Evolutionary conservation across 2,329 filamentous ascomycete genomes (phyloP).

Genomic region (Trichoderma brevicompactum): DNA sequence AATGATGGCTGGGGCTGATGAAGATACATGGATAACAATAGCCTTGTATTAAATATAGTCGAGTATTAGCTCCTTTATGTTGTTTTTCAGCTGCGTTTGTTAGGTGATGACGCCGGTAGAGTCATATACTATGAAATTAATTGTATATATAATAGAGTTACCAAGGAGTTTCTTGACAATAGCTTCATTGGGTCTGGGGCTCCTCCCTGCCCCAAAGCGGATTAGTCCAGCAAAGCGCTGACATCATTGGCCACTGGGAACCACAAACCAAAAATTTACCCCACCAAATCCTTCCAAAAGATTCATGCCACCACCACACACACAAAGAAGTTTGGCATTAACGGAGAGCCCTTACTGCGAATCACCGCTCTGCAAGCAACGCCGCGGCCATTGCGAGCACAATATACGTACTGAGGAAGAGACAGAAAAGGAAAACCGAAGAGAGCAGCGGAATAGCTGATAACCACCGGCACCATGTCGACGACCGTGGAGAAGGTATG

Average conservation of each 20-base stretch:
- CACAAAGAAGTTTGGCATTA: slow-evolving; percentile 23
- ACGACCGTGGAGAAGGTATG: slow-evolving; percentile 93
- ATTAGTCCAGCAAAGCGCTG: slow-evolving; percentile 33
- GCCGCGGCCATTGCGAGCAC: not conserved
- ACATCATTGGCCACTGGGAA: slow-evolving; percentile 40
- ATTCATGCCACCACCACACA: slow-evolving; percentile 29
- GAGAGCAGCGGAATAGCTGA: not conserved
- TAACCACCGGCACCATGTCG: slow-evolving; percentile 69
- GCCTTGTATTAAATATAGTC: slow-evolving; percentile 15
- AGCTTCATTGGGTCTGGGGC: not conserved
- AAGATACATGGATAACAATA: slow-evolving; percentile 6
- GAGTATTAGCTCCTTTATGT: not conserved
- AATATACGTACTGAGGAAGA: not conserved
- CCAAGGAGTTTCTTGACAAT: not conserved
- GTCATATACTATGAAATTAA: too few species aligned
- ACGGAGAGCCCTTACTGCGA: not conserved
- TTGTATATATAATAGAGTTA: not conserved
- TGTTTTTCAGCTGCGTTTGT: not conserved
- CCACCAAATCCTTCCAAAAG: slow-evolving; percentile 42
- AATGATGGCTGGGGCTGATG: not conserved
- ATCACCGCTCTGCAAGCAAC: slow-evolving; percentile 10
- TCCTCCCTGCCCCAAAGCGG: not conserved
- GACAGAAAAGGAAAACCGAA: not conserved
- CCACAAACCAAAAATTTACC: slow-evolving; percentile 45
- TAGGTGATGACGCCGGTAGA: too few species aligned